Evolutionary conservation across 2,329 filamentous ascomycete species (phyloP).

Genomic region (Sphaerulina vaccinii): DNA sequence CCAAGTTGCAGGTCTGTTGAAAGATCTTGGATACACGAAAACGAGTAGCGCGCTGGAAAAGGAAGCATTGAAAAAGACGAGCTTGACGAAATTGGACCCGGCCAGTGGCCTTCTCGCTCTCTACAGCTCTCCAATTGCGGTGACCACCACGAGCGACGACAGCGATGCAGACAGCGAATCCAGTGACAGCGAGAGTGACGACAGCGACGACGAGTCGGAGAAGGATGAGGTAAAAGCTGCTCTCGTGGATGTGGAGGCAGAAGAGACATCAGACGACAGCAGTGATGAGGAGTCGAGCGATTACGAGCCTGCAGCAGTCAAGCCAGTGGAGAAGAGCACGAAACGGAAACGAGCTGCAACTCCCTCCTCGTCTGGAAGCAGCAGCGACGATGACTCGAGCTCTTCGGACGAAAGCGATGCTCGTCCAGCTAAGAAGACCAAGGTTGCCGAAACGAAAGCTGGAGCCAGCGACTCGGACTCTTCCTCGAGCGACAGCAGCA

Average conservation of each 20-base stretch:
- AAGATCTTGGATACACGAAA: conserved; percentile 35
- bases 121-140: conserved; percentile 22
- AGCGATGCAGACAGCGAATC: conserved; percentile 16
- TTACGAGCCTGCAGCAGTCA: conserved; percentile 17
- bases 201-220: conserved; percentile 21
- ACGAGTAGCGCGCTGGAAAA: conserved; percentile 33
- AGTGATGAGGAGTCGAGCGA: conserved; percentile 22
- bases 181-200: conserved; percentile 20
- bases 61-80: conserved; percentile 34
- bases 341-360: conserved; percentile 27
- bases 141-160: conserved; percentile 15
- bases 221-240: conserved; percentile 19
- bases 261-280: conserved; percentile 28
- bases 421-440: conserved; percentile 33
- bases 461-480: conserved; percentile 28
- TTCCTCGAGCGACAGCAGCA: conserved; percentile 15
- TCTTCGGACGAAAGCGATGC: conserved; percentile 33
- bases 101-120: conserved; percentile 25
- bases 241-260: conserved; percentile 26
- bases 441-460: conserved; percentile 25
- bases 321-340: conserved; percentile 9
- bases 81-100: conserved; percentile 16
- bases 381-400: conserved; percentile 1
- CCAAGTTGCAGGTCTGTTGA: conserved; percentile 34
- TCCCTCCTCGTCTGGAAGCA: conserved; percentile 20